Conservation (phyloP, 2,329 filamentous ascomycete species). For the Aspergillus sp. region DNA sequence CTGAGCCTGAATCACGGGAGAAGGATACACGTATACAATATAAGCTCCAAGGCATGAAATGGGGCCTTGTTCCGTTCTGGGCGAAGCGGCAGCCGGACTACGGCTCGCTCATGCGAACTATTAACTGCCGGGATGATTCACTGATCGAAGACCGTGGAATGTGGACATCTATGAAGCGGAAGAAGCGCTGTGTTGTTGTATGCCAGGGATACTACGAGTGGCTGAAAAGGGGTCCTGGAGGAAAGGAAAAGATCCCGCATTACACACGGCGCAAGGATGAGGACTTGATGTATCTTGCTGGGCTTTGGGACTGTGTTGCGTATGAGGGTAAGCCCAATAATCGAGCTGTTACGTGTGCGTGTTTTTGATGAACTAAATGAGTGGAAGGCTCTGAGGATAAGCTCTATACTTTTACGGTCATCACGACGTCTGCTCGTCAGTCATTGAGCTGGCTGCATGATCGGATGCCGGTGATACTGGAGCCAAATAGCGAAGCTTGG, state of each 20-base stretch:
- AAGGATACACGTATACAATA: slow-evolving; percentile 47
- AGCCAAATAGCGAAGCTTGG: slow-evolving; percentile 70
- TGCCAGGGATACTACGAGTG: slow-evolving; percentile 97
- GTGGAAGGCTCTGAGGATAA: slow-evolving; percentile 62
- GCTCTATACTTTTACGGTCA: slow-evolving; percentile 86
- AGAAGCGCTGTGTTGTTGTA: slow-evolving; percentile 82
- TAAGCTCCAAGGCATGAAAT: slow-evolving; percentile 90
- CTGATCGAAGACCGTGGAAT: slow-evolving; percentile 73
- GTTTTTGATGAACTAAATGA: background rate
- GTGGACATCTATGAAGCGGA: slow-evolving; percentile 89
- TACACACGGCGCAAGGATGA: slow-evolving; percentile 81
- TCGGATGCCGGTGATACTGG: slow-evolving; percentile 91
- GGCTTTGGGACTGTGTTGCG: slow-evolving; percentile 84
- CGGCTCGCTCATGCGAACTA: slow-evolving; percentile 75
- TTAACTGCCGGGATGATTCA: slow-evolving; percentile 93
- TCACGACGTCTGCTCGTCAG: slow-evolving; percentile 83
- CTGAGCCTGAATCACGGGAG: background rate
- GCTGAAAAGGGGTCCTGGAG: slow-evolving; percentile 71
- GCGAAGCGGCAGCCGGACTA: slow-evolving; percentile 82
- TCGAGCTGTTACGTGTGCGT: background rate
- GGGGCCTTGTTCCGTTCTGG: slow-evolving; percentile 94
- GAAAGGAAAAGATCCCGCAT: slow-evolving; percentile 80
- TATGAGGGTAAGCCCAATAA: slow-evolving; percentile 63
- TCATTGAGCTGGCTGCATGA: slow-evolving; percentile 86
- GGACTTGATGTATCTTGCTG: slow-evolving; percentile 82